Evolutionary conservation across 257 asterid species (phyloP).

Genomic region (Paraleonurus japonicus): DNA sequence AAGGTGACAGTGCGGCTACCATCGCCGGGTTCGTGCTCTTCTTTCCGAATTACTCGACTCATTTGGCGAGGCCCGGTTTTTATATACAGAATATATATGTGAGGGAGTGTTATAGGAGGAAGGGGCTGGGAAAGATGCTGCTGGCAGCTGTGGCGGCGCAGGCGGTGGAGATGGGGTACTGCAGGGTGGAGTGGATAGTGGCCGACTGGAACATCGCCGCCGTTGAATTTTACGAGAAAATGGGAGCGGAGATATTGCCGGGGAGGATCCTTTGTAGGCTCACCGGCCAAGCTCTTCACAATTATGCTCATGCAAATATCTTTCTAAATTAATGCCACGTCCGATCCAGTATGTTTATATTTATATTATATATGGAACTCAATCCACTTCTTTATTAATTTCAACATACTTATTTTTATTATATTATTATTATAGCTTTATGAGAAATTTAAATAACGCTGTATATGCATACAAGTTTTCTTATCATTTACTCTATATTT

Average conservation of each 20-base stretch:
- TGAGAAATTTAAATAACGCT: too few relatives aligned
- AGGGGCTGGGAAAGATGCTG: conserved; percentile 64
- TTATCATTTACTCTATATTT: too few relatives aligned
- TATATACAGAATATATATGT: conserved; percentile 74
- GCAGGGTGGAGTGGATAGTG: conserved; percentile 92
- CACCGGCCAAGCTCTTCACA: conserved; percentile 63
- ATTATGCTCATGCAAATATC: conserved; percentile 12
- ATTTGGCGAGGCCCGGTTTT: conserved; percentile 75
- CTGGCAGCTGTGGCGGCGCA: conserved; percentile 71
- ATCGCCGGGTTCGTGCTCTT: conserved; percentile 68
- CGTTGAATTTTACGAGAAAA: conserved; percentile 60
- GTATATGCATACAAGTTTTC: too few relatives aligned
- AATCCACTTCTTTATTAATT: too few relatives aligned
- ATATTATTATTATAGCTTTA: too few relatives aligned
- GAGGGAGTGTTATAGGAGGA: conserved; percentile 75
- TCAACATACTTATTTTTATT: too few relatives aligned
- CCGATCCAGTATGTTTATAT: too few relatives aligned
- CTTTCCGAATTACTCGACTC: conserved; percentile 73
- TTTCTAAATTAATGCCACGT: neutral
- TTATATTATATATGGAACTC: too few relatives aligned
- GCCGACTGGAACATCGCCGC: conserved; percentile 81
- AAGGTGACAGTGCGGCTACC: conserved; percentile 2
- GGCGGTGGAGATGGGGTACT: conserved; percentile 81
- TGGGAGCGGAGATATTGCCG: conserved; percentile 70
- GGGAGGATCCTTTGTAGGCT: conserved; percentile 78